Evolutionary conservation across 768 basidiomycete genomes (phyloP).

Genomic region (Lentinula aciculospora): DNA sequence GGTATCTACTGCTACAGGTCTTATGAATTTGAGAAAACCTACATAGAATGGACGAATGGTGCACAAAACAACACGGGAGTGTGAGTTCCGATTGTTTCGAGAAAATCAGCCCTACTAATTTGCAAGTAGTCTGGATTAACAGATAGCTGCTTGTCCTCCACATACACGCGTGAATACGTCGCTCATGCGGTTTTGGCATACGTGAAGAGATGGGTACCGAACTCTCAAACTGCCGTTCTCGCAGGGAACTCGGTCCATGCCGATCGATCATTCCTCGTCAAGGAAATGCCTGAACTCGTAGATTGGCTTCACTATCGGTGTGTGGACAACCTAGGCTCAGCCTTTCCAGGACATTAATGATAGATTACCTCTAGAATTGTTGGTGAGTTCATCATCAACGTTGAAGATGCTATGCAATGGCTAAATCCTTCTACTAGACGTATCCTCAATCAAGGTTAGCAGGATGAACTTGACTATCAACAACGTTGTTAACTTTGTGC

Average conservation of each 20-base stretch:
- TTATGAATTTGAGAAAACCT: background rate
- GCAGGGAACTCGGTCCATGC: slow-evolving; percentile 87
- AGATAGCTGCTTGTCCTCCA: slow-evolving; percentile 68
- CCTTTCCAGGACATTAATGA: background rate
- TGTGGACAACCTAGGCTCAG: background rate
- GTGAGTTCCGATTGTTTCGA: slow-evolving; percentile 30
- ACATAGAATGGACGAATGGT: slow-evolving; percentile 85
- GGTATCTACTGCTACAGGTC: background rate
- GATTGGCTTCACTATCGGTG: slow-evolving; percentile 83
- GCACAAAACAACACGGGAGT: slow-evolving; percentile 70
- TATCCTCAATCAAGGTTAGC: slow-evolving; percentile 74
- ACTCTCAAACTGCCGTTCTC: slow-evolving; percentile 54
- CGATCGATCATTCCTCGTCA: slow-evolving; percentile 65
- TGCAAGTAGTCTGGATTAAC: slow-evolving; percentile 71
- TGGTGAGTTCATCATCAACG: slow-evolving; percentile 40
- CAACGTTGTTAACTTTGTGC: slow-evolving; percentile 2
- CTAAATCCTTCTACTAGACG: slow-evolving; percentile 40
- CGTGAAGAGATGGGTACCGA: slow-evolving; percentile 82
- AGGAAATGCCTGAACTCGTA: slow-evolving; percentile 76
- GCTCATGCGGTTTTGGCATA: slow-evolving; percentile 61
- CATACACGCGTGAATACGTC: slow-evolving; percentile 56
- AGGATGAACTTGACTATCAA: background rate
- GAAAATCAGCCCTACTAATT: background rate
- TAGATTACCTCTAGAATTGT: slow-evolving; percentile 46
- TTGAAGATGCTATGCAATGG: background rate